Conservation (phyloP, 208 protist species). For the Herpetomonas tarakana region DNA sequence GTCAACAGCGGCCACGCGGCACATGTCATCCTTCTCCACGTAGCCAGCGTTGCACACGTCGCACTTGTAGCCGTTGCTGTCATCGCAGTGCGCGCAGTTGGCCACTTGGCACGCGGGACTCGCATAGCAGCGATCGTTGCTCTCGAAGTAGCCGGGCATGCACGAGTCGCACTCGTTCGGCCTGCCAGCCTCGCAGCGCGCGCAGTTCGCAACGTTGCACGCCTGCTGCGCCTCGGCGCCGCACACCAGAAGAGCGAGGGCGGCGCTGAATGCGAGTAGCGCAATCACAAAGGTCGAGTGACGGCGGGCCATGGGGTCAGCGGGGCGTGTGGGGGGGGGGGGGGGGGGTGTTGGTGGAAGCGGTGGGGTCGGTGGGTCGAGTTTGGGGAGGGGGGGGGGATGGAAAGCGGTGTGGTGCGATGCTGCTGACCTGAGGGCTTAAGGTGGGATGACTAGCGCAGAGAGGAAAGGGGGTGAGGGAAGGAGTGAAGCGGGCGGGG, state of each 20-base stretch:
- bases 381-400: not conserved
- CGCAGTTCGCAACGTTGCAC: constrained; percentile 1
- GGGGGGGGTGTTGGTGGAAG: not conserved
- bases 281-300: not conserved
- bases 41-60: not conserved
- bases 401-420: not conserved
- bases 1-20: not conserved
- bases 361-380: too few relatives aligned
- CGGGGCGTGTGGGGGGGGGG: too few relatives aligned
- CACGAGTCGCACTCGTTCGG: not conserved
- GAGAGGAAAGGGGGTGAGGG: not conserved
- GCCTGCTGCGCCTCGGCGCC: not conserved
- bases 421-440: not conserved
- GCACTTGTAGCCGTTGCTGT: not conserved
- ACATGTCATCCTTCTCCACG: not conserved
- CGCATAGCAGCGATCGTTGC: not conserved
- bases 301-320: not conserved
- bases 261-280: not conserved
- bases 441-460: not conserved
- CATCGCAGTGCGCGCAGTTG: not conserved
- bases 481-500: too few relatives aligned
- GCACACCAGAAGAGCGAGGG: not conserved
- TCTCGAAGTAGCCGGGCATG: not conserved
- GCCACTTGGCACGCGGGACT: not conserved
- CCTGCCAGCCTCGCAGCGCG: not conserved